A percentile compares a stretch with the other conserved stretches of the same genome.
These are phyloP conservation scores for Lodderomyces orthopsilosis DNA, from an alignment of 1,139 yeast genomes.

Conservation along the genomic window DNA sequence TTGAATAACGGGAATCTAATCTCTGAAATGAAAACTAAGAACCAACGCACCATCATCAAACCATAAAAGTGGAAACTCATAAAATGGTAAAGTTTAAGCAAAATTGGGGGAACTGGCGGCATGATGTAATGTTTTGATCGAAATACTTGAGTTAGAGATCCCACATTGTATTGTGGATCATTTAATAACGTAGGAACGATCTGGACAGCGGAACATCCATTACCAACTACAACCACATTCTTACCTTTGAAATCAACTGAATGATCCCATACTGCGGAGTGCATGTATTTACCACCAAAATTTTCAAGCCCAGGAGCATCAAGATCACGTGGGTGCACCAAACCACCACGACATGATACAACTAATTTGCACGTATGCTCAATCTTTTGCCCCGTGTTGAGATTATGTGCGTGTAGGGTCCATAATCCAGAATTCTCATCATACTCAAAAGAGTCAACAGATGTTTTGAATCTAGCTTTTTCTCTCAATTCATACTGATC, in stretches of 20 bases:
- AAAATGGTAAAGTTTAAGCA: conserved; percentile 22
- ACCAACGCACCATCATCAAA: conserved; percentile 26
- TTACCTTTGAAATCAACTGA: conserved; percentile 33
- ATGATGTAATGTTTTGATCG: conserved; percentile 39
- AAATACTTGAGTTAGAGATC: conserved; percentile 32
- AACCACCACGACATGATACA: conserved; percentile 37
- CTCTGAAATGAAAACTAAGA: conserved; percentile 33
- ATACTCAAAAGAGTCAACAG: conserved; percentile 28
- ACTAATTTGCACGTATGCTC: conserved; percentile 31
- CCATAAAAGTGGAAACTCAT: conserved; percentile 28
- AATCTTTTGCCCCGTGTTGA: conserved; percentile 30
- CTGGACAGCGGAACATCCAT: conserved; percentile 47
- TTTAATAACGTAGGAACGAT: conserved; percentile 35
- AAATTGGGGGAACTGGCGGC: conserved; percentile 36
- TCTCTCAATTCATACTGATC: conserved; percentile 32
- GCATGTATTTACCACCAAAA: conserved; percentile 47
- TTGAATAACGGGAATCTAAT: conserved; percentile 34
- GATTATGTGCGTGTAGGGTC: conserved; percentile 32
- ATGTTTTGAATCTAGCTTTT: conserved; percentile 30
- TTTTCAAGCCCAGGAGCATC: conserved; percentile 36
- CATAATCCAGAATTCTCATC: conserved; percentile 34
- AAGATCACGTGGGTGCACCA: conserved; percentile 34
- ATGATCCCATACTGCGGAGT: conserved; percentile 49
- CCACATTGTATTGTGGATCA: conserved; percentile 22
- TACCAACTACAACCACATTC: conserved; percentile 39